phyloP scores from a whole-genome alignment of 805 yeast species.

The Lipomyces lipofer region DNA sequence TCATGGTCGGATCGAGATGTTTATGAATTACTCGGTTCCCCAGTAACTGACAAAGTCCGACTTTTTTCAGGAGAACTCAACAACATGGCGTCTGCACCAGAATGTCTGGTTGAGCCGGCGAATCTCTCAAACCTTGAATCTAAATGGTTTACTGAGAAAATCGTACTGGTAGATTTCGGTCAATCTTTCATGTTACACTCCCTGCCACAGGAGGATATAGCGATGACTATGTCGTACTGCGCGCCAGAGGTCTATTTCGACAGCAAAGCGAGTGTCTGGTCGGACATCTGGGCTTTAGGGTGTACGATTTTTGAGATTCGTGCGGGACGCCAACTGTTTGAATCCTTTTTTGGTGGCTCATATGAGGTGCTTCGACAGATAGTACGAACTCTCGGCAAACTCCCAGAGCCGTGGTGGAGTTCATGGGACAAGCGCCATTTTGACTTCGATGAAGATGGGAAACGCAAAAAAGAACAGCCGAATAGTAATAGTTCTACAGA shows the following conservation, averaged over 20 bases:
- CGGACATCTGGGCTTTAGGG: constrained; percentile 1
- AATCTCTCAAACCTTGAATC: constrained; percentile 35
- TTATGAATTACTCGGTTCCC: background rate
- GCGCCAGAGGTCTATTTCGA: background rate
- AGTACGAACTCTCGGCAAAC: background rate
- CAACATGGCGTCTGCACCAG: constrained; percentile 39
- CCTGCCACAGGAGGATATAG: background rate
- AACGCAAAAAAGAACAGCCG: background rate
- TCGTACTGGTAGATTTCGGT: background rate
- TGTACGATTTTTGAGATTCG: background rate
- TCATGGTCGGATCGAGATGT: background rate
- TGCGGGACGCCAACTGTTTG: background rate
- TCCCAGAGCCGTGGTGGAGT: constrained; percentile 4
- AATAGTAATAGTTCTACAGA: too few relatives aligned
- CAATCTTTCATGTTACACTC: background rate
- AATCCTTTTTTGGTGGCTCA: background rate
- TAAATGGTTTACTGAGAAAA: background rate
- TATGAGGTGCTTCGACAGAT: background rate
- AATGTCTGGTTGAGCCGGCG: constrained; percentile 18
- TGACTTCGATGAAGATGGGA: background rate
- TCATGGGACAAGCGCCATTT: background rate
- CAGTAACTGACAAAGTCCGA: constrained; percentile 44
- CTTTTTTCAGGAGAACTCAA: constrained; percentile 46
- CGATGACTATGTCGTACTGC: background rate
- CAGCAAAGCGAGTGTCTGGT: background rate